Conservation (phyloP, 805 yeast genomes). For the Saturnispora hagleri region DNA sequence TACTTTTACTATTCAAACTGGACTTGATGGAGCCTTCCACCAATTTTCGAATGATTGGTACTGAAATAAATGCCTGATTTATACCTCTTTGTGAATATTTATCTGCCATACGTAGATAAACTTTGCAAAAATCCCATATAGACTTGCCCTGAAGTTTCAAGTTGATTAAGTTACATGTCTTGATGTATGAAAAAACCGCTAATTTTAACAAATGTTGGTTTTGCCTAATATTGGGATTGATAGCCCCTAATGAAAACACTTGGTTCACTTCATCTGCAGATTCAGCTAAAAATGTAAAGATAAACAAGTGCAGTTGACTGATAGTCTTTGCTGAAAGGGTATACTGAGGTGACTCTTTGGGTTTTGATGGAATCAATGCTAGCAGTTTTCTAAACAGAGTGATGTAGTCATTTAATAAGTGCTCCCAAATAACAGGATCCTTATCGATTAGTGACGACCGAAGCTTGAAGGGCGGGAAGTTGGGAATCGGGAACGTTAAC, state of each 20-base stretch:
- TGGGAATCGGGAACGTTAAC: slow-evolving; percentile 12
- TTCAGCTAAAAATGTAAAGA: slow-evolving; percentile 51
- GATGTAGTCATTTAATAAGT: slow-evolving; percentile 57
- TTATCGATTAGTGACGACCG: slow-evolving; percentile 72
- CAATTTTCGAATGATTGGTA: slow-evolving; percentile 37
- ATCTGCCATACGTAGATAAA: slow-evolving; percentile 37
- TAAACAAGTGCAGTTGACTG: slow-evolving; percentile 48
- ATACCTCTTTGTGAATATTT: slow-evolving; percentile 14
- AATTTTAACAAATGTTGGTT: slow-evolving; percentile 42
- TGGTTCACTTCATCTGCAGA: slow-evolving; percentile 51
- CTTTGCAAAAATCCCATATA: slow-evolving; percentile 54
- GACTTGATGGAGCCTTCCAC: slow-evolving; percentile 47
- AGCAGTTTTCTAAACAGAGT: slow-evolving; percentile 40
- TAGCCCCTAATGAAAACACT: slow-evolving; percentile 60
- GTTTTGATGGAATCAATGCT: slow-evolving; percentile 13
- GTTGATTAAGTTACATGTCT: slow-evolving; percentile 43
- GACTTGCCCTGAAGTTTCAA: slow-evolving; percentile 50
- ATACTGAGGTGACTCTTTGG: slow-evolving; percentile 16
- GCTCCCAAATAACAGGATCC: slow-evolving; percentile 80
- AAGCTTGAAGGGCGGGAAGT: slow-evolving; percentile 65
- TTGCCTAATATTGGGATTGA: slow-evolving; percentile 55
- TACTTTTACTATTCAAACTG: slow-evolving; percentile 39
- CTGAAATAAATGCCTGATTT: slow-evolving; percentile 25
- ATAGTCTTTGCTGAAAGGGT: slow-evolving; percentile 43
- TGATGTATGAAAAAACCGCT: slow-evolving; percentile 42